phyloP scores from a whole-genome alignment of 2,329 filamentous ascomycete species.

The Ophidiomyces ophidiicola region DNA sequence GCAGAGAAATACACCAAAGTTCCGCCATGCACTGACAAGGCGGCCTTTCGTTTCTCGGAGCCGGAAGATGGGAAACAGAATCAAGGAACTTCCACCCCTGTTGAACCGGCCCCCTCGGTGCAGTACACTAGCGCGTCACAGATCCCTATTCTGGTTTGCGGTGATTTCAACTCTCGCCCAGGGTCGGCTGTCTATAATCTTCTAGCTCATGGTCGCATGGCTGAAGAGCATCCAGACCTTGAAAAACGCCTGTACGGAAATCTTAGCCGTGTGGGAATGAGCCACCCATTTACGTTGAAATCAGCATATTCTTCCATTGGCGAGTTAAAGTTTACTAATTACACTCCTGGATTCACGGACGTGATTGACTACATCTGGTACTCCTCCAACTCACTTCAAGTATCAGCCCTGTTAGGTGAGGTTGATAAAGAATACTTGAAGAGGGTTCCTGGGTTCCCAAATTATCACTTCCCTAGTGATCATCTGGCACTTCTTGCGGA shows the following conservation, averaged over 20 bases:
- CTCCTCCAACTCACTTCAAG: slow-evolving; percentile 76
- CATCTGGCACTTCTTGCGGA: slow-evolving; percentile 83
- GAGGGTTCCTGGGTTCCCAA: slow-evolving; percentile 79
- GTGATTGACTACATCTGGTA: slow-evolving; percentile 98
- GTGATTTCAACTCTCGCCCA: slow-evolving; percentile 86
- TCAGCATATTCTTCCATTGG: slow-evolving; percentile 78
- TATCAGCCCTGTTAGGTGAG: slow-evolving; percentile 70
- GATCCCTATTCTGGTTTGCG: slow-evolving; percentile 82
- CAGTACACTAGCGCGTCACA: slow-evolving; percentile 77
- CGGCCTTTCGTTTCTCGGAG: slow-evolving; percentile 40
- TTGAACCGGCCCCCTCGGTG: slow-evolving; percentile 63
- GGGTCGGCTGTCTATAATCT: slow-evolving; percentile 87
- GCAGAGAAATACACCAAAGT: slow-evolving; percentile 73
- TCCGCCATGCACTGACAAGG: slow-evolving; percentile 72
- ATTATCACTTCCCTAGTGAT: slow-evolving; percentile 88
- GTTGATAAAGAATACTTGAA: slow-evolving; percentile 77
- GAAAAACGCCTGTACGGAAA: slow-evolving; percentile 76
- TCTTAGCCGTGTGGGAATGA: slow-evolving; percentile 83
- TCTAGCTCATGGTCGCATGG: slow-evolving; percentile 65
- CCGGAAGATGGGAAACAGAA: slow-evolving; percentile 31
- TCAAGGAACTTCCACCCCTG: slow-evolving; percentile 35
- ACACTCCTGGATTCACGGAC: slow-evolving; percentile 82
- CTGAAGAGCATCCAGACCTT: slow-evolving; percentile 68
- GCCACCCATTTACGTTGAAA: slow-evolving; percentile 85
- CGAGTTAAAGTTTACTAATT: slow-evolving; percentile 89